Evolutionary conservation across 2,329 filamentous ascomycete species (phyloP).

Genomic region (Bisporella sp.): DNA sequence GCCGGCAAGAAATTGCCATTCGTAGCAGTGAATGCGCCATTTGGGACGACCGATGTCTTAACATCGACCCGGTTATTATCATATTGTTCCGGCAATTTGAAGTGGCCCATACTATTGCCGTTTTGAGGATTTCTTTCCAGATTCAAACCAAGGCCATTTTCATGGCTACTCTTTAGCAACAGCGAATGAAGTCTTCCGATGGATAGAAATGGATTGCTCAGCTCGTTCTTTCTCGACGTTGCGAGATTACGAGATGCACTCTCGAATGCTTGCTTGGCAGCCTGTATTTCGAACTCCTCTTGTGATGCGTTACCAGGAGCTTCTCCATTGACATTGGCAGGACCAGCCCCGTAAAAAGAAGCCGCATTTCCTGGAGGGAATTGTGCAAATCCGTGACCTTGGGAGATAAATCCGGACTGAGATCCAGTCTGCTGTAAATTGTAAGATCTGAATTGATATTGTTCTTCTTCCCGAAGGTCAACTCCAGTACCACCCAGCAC

Average conservation of each 20-base stretch:
- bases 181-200: constrained; percentile 28
- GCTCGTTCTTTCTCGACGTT: constrained; percentile 49
- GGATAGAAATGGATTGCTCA: constrained; percentile 45
- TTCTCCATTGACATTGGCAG: constrained; percentile 54
- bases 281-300: constrained; percentile 58
- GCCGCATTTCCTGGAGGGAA: constrained; percentile 48
- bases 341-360: constrained; percentile 57
- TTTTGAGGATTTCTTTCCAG: constrained; percentile 45
- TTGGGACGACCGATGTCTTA: constrained; percentile 50
- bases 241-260: constrained; percentile 50
- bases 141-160: constrained; percentile 50
- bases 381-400: constrained; percentile 42
- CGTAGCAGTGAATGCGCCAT: constrained; percentile 56
- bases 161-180: constrained; percentile 49
- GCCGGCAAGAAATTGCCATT: constrained; percentile 66
- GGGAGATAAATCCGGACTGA: constrained; percentile 32
- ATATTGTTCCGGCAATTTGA: constrained; percentile 24
- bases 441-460: constrained; percentile 65
- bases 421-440: constrained; percentile 36
- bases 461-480: constrained; percentile 80
- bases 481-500: constrained; percentile 80
- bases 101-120: constrained; percentile 29
- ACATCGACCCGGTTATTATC: constrained; percentile 36
- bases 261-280: constrained; percentile 58
- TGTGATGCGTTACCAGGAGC: constrained; percentile 42